phyloP scores from a whole-genome alignment of 352 stramenopile genomes.

The Lagenidium giganteum region DNA sequence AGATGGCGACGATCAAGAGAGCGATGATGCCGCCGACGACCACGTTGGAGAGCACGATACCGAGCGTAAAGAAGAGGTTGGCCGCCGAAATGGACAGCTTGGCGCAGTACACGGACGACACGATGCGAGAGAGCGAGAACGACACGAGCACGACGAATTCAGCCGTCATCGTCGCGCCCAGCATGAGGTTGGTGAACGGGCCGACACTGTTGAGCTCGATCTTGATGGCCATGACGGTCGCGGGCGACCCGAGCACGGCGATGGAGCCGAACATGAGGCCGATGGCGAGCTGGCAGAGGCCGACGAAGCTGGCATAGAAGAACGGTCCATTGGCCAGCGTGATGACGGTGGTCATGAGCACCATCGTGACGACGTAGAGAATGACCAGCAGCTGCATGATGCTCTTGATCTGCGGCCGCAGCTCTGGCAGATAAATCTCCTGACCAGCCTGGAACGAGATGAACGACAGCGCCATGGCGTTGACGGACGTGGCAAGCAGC shows the following conservation, averaged over 20 bases:
- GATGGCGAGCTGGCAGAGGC: conserved; percentile 52
- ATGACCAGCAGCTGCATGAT: conserved; percentile 46
- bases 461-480: conserved; percentile 59
- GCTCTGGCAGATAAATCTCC: conserved; percentile 67
- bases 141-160: conserved; percentile 71
- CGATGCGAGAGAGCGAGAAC: conserved; percentile 59
- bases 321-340: conserved; percentile 39
- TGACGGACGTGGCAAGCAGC: conserved; percentile 49
- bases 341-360: conserved; percentile 38
- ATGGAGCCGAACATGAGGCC: conserved; percentile 74
- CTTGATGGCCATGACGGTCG: conserved; percentile 75
- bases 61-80: conserved; percentile 53
- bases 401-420: conserved; percentile 51
- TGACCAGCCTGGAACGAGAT: conserved; percentile 76
- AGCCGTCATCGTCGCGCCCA: conserved; percentile 59
- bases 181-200: conserved; percentile 71
- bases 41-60: conserved; percentile 49
- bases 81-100: conserved; percentile 39
- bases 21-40: conserved; percentile 35
- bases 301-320: conserved; percentile 52
- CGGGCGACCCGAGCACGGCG: conserved; percentile 53
- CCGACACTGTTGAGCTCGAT: conserved; percentile 72
- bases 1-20: conserved; percentile 50
- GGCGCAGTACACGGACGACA: conserved; percentile 58
- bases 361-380: conserved; percentile 58